phyloP scores from a whole-genome alignment of 176 grass and related monocot genomes.

The Rhynchospora pubera region DNA sequence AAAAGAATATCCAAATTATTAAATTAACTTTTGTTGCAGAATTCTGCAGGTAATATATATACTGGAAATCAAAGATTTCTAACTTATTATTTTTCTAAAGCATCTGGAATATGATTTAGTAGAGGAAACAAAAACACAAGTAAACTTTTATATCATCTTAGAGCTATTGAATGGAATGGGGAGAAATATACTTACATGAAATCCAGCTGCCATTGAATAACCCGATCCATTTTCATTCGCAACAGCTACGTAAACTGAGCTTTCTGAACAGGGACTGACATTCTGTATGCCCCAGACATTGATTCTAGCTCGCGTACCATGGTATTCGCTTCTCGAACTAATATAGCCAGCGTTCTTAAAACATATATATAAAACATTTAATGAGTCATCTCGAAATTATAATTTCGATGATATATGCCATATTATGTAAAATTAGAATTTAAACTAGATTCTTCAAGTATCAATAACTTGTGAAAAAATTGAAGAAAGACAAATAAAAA shows the following conservation, averaged over 20 bases:
- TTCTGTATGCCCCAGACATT: not conserved
- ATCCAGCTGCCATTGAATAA: not conserved
- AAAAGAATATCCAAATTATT: no score
- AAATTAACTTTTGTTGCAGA: no score
- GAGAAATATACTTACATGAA: not conserved
- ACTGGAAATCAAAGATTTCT: not conserved
- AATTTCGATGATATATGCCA: not conserved
- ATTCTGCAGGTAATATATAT: no score
- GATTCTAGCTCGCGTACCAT: not conserved
- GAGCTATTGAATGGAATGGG: no score
- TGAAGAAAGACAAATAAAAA: no score
- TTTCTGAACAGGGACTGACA: not conserved
- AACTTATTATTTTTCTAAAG: not conserved
- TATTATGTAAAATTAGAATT: no score
- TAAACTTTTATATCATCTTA: no score
- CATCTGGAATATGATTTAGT: not conserved
- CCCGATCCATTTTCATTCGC: not conserved
- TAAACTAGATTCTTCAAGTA: no score
- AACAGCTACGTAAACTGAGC: not conserved
- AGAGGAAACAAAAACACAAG: not conserved
- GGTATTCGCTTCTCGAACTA: not conserved
- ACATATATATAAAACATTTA: not conserved
- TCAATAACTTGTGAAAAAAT: no score
- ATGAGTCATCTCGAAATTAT: not conserved
- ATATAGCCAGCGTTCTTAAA: not conserved